phyloP scores from a whole-genome alignment of 2,329 filamentous ascomycete species.

The Phaeosphaeriaceae sp. region DNA sequence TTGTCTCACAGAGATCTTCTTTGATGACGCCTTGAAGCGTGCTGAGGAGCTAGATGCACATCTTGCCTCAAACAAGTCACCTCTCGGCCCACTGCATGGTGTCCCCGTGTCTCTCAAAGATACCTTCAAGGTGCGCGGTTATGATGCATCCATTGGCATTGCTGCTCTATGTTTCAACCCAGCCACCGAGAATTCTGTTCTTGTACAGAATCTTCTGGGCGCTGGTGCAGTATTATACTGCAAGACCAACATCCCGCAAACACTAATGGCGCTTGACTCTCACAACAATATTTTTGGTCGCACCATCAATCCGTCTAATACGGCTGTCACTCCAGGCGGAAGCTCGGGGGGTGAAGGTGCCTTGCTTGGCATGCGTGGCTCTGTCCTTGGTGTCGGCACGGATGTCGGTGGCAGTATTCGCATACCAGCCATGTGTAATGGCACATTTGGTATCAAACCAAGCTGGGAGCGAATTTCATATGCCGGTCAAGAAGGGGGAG shows the following conservation, averaged over 20 bases:
- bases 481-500: conserved; percentile 59
- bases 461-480: conserved; percentile 58
- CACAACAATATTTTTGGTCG: conserved; percentile 60
- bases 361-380: conserved; percentile 57
- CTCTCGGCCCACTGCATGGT: conserved; percentile 56
- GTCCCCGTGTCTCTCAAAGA: conserved; percentile 58
- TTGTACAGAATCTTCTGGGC: conserved; percentile 54
- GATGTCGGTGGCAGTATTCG: conserved; percentile 63
- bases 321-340: conserved; percentile 58
- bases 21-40: conserved; percentile 42
- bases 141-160: conserved; percentile 53
- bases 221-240: conserved; percentile 59
- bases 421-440: conserved; percentile 59
- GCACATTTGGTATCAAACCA: conserved; percentile 57
- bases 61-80: conserved; percentile 45
- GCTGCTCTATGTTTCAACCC: conserved; percentile 54
- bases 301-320: conserved; percentile 58
- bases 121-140: conserved; percentile 57
- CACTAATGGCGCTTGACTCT: conserved; percentile 60
- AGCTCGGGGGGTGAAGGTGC: conserved; percentile 62
- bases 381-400: conserved; percentile 60
- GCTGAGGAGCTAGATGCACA: conserved; percentile 51
- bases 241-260: conserved; percentile 64
- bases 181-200: conserved; percentile 43
- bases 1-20: conserved; percentile 51